Evolutionary conservation across 1,284 basidiomycete genomes (phyloP).

Genomic region (Kalmanozyma brasiliensis): DNA sequence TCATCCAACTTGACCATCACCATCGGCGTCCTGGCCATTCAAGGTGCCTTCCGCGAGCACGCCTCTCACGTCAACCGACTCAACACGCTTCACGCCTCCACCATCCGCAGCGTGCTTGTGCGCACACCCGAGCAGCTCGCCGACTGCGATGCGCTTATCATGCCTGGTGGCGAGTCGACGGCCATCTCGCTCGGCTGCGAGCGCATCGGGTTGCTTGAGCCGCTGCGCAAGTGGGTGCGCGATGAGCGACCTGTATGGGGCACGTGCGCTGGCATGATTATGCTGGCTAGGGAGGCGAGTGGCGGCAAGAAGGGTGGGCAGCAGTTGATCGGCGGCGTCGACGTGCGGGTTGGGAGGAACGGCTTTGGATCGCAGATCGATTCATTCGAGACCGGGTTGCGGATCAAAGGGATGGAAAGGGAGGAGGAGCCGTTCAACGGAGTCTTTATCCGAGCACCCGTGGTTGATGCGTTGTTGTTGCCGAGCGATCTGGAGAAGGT

Average conservation of each 20-base stretch:
- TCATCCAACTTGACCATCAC: slow-evolving; percentile 23
- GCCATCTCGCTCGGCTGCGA: slow-evolving; percentile 88
- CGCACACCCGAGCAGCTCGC: slow-evolving; percentile 80
- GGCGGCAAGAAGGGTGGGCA: slow-evolving; percentile 88
- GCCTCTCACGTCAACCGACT: slow-evolving; percentile 75
- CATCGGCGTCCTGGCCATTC: slow-evolving; percentile 76
- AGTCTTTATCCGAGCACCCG: slow-evolving; percentile 94
- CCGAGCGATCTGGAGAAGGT: slow-evolving; percentile 40
- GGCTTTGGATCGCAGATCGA: slow-evolving; percentile 77
- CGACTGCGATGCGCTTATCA: slow-evolving; percentile 83
- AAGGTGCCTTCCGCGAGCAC: slow-evolving; percentile 94
- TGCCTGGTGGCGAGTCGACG: slow-evolving; percentile 91
- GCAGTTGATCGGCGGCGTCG: slow-evolving; percentile 84
- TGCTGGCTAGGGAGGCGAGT: slow-evolving; percentile 73
- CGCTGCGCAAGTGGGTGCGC: slow-evolving; percentile 77
- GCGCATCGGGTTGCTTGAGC: slow-evolving; percentile 81
- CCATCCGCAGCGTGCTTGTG: slow-evolving; percentile 73
- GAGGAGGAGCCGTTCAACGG: slow-evolving; percentile 77
- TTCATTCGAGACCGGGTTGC: slow-evolving; percentile 84
- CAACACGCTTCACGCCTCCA: slow-evolving; percentile 27
- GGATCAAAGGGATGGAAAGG: slow-evolving; percentile 75
- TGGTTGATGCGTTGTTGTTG: slow-evolving; percentile 68
- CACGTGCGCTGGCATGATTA: slow-evolving; percentile 95
- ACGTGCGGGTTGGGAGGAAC: slow-evolving; percentile 84
- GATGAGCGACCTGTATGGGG: slow-evolving; percentile 84